Percentiles rank a stretch among this genome's conserved stretches.
These are phyloP conservation scores for Suillus subluteus DNA, from an alignment of 768 basidiomycete species.

Conservation along the genomic window DNA sequence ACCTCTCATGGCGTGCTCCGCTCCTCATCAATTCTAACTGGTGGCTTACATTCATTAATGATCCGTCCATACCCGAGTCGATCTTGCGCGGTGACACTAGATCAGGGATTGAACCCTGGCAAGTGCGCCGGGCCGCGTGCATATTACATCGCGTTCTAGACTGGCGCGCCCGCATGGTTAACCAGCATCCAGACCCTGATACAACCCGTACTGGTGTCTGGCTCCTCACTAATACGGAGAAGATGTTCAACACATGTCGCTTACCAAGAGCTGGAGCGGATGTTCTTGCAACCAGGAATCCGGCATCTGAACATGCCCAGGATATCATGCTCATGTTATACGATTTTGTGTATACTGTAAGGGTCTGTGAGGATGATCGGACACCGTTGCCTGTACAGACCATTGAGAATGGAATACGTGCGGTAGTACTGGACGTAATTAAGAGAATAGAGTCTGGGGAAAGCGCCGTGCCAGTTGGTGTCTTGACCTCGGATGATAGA, in stretches of 20 bases:
- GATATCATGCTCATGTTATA: slow-evolving; percentile 67
- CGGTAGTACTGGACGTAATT: slow-evolving; percentile 60
- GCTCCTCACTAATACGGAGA: slow-evolving; percentile 59
- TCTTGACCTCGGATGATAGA: slow-evolving; percentile 78
- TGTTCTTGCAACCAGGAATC: slow-evolving; percentile 53
- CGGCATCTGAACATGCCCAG: slow-evolving; percentile 39
- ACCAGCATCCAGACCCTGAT: slow-evolving; percentile 71
- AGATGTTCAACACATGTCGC: slow-evolving; percentile 78
- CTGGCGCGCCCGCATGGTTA: slow-evolving; percentile 67
- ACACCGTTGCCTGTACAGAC: slow-evolving; percentile 38
- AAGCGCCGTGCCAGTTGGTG: slow-evolving; percentile 61
- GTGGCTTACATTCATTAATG: slow-evolving; percentile 90
- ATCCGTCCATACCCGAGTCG: slow-evolving; percentile 57
- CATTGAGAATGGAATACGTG: slow-evolving; percentile 50
- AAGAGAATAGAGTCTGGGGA: slow-evolving; percentile 55
- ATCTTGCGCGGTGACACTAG: slow-evolving; percentile 28
- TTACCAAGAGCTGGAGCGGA: slow-evolving; percentile 74
- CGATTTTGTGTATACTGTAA: slow-evolving; percentile 80
- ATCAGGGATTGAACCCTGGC: slow-evolving; percentile 72
- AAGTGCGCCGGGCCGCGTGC: slow-evolving; percentile 85
- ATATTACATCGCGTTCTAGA: slow-evolving; percentile 70
- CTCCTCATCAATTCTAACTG: slow-evolving; percentile 92
- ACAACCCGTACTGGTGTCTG: slow-evolving; percentile 78
- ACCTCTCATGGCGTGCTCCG: slow-evolving; percentile 86
- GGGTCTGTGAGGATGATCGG: slow-evolving; percentile 54